phyloP scores from a whole-genome alignment of 2,329 filamentous ascomycete genomes.

The Helminthosporium solani region DNA sequence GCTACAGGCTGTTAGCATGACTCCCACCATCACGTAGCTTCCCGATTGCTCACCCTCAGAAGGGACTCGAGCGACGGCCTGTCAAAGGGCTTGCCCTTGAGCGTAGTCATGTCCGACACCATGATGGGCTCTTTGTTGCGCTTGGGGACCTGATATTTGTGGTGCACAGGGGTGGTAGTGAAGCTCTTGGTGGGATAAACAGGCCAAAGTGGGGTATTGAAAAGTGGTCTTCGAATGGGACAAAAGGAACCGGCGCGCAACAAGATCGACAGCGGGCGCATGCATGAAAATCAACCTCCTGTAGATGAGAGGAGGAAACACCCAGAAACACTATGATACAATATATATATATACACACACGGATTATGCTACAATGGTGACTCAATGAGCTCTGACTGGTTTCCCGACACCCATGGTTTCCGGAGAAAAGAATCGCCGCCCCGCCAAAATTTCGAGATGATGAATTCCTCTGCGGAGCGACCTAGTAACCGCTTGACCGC shows the following conservation, averaged over 20 bases:
- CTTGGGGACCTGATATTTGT: conserved; percentile 30
- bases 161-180: conserved; percentile 33
- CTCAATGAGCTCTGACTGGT: conserved; percentile 11
- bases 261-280: conserved; percentile 45
- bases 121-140: conserved; percentile 33
- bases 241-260: conserved; percentile 39
- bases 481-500: neutral
- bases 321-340: conserved; percentile 16
- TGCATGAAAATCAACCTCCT: conserved; percentile 31
- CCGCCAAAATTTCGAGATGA: conserved; percentile 16
- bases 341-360: conserved; percentile 29
- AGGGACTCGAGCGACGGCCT: conserved; percentile 78
- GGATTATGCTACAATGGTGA: conserved; percentile 12
- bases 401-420: conserved; percentile 18
- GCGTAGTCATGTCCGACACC: conserved; percentile 53
- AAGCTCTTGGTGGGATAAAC: conserved; percentile 38
- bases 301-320: conserved; percentile 22
- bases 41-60: conserved; percentile 66
- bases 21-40: conserved; percentile 6
- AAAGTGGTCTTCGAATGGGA: conserved; percentile 27
- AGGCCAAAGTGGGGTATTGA: conserved; percentile 34
- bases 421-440: conserved; percentile 17
- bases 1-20: conserved; percentile 32
- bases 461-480: neutral
- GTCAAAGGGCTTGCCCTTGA: conserved; percentile 83